Percentiles rank a stretch among this genome's conserved stretches.
Evolutionary conservation across 2,329 filamentous ascomycete genomes (phyloP).

Genomic region (Ampelomyces quisqualis): DNA sequence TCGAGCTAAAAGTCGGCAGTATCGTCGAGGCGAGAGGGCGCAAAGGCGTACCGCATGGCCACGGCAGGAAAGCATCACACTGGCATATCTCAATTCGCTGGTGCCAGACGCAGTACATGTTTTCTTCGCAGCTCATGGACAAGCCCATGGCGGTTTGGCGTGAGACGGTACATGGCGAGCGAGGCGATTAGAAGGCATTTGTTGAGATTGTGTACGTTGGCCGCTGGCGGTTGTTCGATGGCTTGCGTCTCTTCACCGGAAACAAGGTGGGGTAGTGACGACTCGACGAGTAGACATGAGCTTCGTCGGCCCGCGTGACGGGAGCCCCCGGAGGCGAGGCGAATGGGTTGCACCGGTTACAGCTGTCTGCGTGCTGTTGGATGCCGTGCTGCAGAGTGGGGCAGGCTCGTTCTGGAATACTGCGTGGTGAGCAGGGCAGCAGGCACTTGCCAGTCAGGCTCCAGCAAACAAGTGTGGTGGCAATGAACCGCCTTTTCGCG

Average conservation of each 20-base stretch:
- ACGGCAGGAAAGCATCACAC: background rate
- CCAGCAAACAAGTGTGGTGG: constrained; percentile 23
- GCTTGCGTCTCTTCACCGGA: constrained; percentile 32
- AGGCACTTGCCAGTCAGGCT: constrained; percentile 22
- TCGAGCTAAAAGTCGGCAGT: constrained; percentile 1
- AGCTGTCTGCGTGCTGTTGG: constrained; percentile 39
- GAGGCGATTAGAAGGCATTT: constrained; percentile 1
- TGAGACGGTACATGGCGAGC: background rate
- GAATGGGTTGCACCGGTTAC: constrained; percentile 36
- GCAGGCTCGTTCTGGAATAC: constrained; percentile 24
- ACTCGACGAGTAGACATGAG: constrained; percentile 20
- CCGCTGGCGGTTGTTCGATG: constrained; percentile 9
- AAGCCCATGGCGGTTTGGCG: no score
- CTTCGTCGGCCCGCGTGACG: constrained; percentile 25
- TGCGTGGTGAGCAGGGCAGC: constrained; percentile 16
- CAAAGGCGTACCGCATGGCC: background rate
- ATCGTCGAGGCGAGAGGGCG: constrained; percentile 3
- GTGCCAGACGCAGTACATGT: no score
- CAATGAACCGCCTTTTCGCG: constrained; percentile 30
- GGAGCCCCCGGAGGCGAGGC: constrained; percentile 21
- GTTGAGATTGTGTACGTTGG: constrained; percentile 8
- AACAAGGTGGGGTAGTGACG: constrained; percentile 16
- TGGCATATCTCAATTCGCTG: no score
- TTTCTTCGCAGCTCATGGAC: background rate
- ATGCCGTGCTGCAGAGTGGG: constrained; percentile 20